phyloP scores from a whole-genome alignment of 2,329 filamentous ascomycete genomes.

The Neopestalotiopsis sp. region DNA sequence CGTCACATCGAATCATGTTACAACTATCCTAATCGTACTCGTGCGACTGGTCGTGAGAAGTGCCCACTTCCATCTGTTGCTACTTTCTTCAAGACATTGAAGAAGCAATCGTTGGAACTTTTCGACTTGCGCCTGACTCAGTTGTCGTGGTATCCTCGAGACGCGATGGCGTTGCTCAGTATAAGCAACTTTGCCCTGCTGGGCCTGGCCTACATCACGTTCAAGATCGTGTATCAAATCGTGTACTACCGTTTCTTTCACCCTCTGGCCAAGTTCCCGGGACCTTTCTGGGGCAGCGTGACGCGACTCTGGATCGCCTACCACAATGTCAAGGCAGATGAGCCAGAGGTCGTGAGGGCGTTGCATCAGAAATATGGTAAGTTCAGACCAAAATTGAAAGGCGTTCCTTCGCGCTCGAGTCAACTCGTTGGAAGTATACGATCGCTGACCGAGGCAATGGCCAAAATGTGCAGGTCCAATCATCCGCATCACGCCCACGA shows the following conservation, averaged over 20 bases:
- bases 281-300: conserved; percentile 59
- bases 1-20: background rate
- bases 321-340: conserved; percentile 53
- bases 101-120: background rate
- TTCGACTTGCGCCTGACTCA: background rate
- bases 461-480: conserved; percentile 47
- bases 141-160: background rate
- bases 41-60: background rate
- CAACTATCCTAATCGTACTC: background rate
- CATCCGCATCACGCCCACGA: conserved; percentile 57
- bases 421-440: no score
- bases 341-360: conserved; percentile 46
- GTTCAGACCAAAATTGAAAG: no score
- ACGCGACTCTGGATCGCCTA: conserved; percentile 60
- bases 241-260: conserved; percentile 58
- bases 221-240: conserved; percentile 48
- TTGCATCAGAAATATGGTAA: conserved; percentile 55
- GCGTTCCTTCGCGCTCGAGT: no score
- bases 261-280: conserved; percentile 57
- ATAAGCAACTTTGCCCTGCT: conserved; percentile 39
- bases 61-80: background rate
- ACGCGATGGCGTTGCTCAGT: conserved; percentile 41
- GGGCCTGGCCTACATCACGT: conserved; percentile 39
- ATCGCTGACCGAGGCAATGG: background rate
- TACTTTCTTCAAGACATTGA: background rate